Evolutionary conservation across 495 filamentous ascomycete species (phyloP).

Genomic region (Penicillium nucicola): DNA sequence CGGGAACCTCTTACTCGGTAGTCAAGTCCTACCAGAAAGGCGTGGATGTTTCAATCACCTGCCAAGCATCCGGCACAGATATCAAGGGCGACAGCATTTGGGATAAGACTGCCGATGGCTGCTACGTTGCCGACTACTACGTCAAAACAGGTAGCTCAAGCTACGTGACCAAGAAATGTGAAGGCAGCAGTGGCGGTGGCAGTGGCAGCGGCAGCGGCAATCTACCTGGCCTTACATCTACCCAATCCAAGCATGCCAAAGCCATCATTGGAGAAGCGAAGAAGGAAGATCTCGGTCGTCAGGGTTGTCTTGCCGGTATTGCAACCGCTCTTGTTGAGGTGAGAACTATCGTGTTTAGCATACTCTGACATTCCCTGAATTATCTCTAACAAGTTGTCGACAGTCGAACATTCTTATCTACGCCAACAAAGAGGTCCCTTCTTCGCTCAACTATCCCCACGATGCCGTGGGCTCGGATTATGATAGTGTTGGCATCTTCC

Average conservation of each 20-base stretch:
- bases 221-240: slow-evolving; percentile 13
- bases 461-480: slow-evolving; percentile 13
- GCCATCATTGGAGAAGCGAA: slow-evolving; percentile 15
- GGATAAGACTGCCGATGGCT: slow-evolving; percentile 17
- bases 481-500: slow-evolving; percentile 20
- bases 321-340: slow-evolving; percentile 18
- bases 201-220: slow-evolving; percentile 1
- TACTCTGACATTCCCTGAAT: too few species aligned
- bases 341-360: background rate
- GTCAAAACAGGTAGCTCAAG: slow-evolving; percentile 2
- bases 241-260: slow-evolving; percentile 14
- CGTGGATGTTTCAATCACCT: slow-evolving; percentile 9
- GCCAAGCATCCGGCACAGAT: slow-evolving; percentile 12
- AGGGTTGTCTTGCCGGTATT: slow-evolving; percentile 18
- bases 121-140: slow-evolving; percentile 17
- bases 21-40: slow-evolving; percentile 14
- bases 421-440: slow-evolving; percentile 11
- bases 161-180: slow-evolving; percentile 5
- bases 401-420: slow-evolving; percentile 14
- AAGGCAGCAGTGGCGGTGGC: background rate
- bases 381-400: background rate
- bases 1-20: slow-evolving; percentile 13
- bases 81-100: slow-evolving; percentile 13
- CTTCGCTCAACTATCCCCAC: slow-evolving; percentile 15
- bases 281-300: slow-evolving; percentile 9